Conservation (phyloP, 2,329 filamentous ascomycete species). For the Microcera coccophila region DNA sequence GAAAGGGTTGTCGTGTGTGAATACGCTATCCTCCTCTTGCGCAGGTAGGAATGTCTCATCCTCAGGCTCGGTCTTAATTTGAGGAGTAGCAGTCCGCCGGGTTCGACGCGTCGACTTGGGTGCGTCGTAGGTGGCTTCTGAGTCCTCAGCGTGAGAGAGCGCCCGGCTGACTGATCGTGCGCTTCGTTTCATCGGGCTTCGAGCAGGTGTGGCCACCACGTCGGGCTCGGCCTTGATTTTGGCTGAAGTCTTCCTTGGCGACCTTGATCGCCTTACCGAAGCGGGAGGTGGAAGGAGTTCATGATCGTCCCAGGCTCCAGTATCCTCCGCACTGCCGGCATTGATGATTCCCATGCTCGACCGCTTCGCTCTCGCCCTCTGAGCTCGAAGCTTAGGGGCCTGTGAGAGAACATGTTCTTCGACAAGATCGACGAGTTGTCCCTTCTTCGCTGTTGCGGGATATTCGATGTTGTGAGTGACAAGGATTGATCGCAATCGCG, state of each 20-base stretch:
- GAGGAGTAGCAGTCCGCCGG: slow-evolving; percentile 50
- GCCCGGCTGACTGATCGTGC: slow-evolving; percentile 54
- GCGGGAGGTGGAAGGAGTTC: slow-evolving; percentile 49
- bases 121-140: slow-evolving; percentile 35
- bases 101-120: slow-evolving; percentile 46
- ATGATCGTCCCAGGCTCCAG: slow-evolving; percentile 59
- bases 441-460: slow-evolving; percentile 86
- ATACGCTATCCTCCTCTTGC: slow-evolving; percentile 59
- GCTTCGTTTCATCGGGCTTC: slow-evolving; percentile 52
- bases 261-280: slow-evolving; percentile 50
- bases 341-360: slow-evolving; percentile 81
- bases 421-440: slow-evolving; percentile 80
- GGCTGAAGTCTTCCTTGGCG: slow-evolving; percentile 52
- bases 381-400: slow-evolving; percentile 69
- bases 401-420: slow-evolving; percentile 74
- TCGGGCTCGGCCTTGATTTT: slow-evolving; percentile 52
- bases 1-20: slow-evolving; percentile 89
- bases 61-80: slow-evolving; percentile 52
- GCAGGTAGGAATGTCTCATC: slow-evolving; percentile 24
- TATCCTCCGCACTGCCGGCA: slow-evolving; percentile 63
- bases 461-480: slow-evolving; percentile 85
- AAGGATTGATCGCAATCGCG: slow-evolving; percentile 83
- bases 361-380: slow-evolving; percentile 74
- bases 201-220: slow-evolving; percentile 36
- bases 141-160: slow-evolving; percentile 48